Conservation (phyloP, 306 rosid species). For the Morella rubra region DNA sequence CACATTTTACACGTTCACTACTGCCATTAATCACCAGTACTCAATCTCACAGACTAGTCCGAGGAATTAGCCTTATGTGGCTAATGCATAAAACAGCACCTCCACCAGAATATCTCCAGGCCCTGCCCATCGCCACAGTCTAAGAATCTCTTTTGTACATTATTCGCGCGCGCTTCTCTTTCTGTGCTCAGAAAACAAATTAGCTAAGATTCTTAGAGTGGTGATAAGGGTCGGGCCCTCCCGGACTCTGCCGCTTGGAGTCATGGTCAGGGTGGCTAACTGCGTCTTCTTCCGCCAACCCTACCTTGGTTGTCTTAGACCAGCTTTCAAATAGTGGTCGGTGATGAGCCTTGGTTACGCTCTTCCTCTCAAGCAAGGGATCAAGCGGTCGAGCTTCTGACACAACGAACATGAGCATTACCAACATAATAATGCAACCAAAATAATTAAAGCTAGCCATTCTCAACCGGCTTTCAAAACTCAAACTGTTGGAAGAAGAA, state of each 20-base stretch:
- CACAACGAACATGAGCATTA: conserved; percentile 16
- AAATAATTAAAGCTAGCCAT: conserved; percentile 34
- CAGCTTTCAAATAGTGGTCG: conserved; percentile 20
- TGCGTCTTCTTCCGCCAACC: conserved; percentile 3
- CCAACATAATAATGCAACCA: neutral
- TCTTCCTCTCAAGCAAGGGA: conserved; percentile 16
- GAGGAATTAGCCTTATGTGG: no score
- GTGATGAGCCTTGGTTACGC: neutral
- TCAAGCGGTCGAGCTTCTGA: conserved; percentile 33
- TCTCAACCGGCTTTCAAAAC: neutral
- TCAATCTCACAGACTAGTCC: no score
- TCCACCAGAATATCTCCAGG: no score
- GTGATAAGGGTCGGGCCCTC: conserved; percentile 47
- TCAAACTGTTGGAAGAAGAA: neutral
- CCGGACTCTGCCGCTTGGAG: conserved; percentile 38
- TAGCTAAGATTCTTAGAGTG: conserved; percentile 13
- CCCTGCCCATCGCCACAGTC: no score
- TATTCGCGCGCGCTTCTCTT: no score
- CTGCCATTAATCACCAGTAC: no score
- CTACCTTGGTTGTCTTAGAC: conserved; percentile 22
- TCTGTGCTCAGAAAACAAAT: neutral
- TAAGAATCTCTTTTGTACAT: no score
- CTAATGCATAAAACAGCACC: no score
- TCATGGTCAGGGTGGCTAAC: conserved; percentile 10
- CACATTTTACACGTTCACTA: no score